Percentiles rank a stretch among this genome's conserved stretches.
Evolutionary conservation across 169 alveolate species (phyloP).

Genomic region (Plasmodium blacklocki): DNA sequence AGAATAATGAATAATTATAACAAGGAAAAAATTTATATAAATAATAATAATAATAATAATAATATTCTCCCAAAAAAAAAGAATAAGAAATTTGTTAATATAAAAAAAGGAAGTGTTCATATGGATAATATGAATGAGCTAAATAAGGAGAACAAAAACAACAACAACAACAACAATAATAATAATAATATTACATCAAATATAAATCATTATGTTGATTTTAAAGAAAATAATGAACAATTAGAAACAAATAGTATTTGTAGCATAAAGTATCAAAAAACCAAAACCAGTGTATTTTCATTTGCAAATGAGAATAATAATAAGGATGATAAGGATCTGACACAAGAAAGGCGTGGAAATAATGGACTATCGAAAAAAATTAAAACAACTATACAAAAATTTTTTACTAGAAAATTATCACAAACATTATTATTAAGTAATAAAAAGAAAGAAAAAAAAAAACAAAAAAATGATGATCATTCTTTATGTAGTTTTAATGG

Average conservation of each 20-base stretch:
- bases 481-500: background rate
- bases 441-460: constrained; percentile 1
- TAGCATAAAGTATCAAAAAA: constrained; percentile 1
- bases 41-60: too few relatives aligned
- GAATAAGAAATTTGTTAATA: background rate
- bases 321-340: constrained; percentile 14
- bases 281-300: background rate
- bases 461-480: background rate
- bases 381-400: constrained; percentile 57
- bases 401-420: constrained; percentile 57
- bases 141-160: background rate
- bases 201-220: background rate
- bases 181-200: too few relatives aligned
- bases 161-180: background rate
- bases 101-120: background rate
- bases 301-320: background rate
- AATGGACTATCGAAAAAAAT: constrained; percentile 55
- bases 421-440: constrained; percentile 6
- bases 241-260: constrained; percentile 5
- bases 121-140: constrained; percentile 1
- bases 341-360: background rate
- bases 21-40: background rate
- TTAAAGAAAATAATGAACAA: constrained; percentile 25
- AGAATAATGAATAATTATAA: background rate
- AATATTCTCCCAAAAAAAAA: too few relatives aligned